Conservation (phyloP, 2,329 filamentous ascomycete species). For the Aureobasidium musti region DNA sequence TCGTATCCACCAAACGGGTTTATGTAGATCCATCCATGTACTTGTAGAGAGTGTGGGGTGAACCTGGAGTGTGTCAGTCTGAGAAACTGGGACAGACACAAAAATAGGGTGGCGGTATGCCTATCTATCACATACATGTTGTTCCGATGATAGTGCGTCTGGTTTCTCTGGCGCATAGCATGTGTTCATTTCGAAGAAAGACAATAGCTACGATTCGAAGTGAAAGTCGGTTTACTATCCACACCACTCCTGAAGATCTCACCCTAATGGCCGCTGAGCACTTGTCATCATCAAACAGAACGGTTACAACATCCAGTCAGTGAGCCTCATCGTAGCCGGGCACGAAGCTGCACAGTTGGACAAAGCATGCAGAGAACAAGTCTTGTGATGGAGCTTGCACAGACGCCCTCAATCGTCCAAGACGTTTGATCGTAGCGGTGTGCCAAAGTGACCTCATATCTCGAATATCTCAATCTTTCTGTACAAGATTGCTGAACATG, state of each 20-base stretch:
- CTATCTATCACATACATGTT: no score
- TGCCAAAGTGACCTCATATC: constrained; percentile 2
- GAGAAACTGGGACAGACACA: no score
- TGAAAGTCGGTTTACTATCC: neutral
- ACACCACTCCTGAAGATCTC: neutral
- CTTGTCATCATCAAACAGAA: neutral
- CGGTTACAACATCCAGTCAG: neutral
- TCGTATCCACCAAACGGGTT: neutral
- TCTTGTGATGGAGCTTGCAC: constrained; percentile 13
- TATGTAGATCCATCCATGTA: neutral
- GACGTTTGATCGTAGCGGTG: constrained; percentile 1
- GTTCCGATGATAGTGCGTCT: neutral
- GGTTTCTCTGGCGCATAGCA: neutral
- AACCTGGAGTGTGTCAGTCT: neutral
- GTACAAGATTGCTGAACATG: constrained; percentile 28
- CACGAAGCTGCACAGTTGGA: neutral
- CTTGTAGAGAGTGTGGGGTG: neutral
- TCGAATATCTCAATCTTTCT: neutral
- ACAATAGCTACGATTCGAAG: neutral
- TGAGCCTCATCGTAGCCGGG: neutral
- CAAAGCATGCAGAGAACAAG: neutral
- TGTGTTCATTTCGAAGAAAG: neutral
- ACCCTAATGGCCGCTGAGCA: neutral
- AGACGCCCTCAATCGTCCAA: neutral
- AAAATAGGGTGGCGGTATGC: no score